Base-by-base conservation (phyloP, 805 yeast species). In the Cyberlindnera subsufficiens region DNA sequence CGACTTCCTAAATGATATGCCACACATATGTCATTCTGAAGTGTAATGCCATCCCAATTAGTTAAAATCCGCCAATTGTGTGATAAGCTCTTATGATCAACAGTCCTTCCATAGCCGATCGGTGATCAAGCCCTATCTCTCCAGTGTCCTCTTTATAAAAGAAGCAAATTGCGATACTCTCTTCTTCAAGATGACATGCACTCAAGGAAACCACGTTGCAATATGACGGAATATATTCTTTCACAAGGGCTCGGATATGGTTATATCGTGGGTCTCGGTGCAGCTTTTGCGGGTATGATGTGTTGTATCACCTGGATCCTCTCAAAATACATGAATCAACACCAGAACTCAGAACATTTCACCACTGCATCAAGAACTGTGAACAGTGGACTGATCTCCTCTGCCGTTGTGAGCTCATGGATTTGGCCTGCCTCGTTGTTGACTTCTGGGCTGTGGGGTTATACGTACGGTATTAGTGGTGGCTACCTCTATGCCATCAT, bases 381-480 rank as follows among this genome's bases (percentile, higher is more conserved):
- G 25, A 60, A 57, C 19, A 50, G 66, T 8, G 77, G 77, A 15
- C 52, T 73, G 14, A 68, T 70, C 19, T 63, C 71, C 4, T 65
- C 73, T 1, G 67, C 73, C 11, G 68, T 67, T 4, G 73, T 71
- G 10, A 38, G 69, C 10, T 64, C 74, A 1, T 74, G 78, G 77
- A 68, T 72, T 20, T 71, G 75, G 72, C 68, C 72, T 6, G 67
- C 69, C 35, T 71, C 68, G 25, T 56, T 65, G 36, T 58, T 64
- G 35, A 53, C 63, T 9, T 64, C 72, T 4, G 62, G 68, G 2
- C 55, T 65, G 3, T 61, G 70, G 70, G 56, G 66, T 32, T 74
- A 72, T 47, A 39, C 54, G 5, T 62, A 67, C 49, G 77, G 77
- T 22, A 54, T 73, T n/a, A 59, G 59, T 48, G 73, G 70, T 30